These are phyloP conservation scores for Pisolithus microcarpus DNA, from an alignment of 768 basidiomycete genomes.

Conservation along the genomic window DNA sequence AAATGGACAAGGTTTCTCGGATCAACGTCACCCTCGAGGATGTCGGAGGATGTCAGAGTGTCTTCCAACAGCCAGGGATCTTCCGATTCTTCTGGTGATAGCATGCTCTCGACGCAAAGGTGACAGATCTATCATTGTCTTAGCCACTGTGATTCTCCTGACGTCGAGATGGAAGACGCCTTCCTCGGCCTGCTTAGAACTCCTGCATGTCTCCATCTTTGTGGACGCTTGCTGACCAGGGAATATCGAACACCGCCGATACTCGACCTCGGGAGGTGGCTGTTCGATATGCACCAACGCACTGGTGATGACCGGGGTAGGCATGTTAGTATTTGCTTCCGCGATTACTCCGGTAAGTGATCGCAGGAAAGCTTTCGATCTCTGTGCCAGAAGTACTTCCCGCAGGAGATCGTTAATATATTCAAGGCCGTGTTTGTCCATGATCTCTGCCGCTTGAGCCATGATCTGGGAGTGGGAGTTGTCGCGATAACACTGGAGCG, in stretches of 20 bases:
- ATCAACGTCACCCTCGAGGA: not conserved
- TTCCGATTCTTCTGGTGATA: too few relatives aligned
- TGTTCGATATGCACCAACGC: too few relatives aligned
- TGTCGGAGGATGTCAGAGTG: not conserved
- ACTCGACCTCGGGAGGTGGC: not conserved
- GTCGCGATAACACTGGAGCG: not conserved
- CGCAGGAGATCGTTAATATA: not conserved
- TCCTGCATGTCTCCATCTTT: not conserved
- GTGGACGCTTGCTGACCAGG: too few relatives aligned
- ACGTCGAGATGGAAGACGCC: conserved; percentile 26
- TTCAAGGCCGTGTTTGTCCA: not conserved
- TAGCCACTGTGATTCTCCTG: conserved; percentile 16
- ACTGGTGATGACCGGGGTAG: too few relatives aligned
- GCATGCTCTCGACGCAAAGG: conserved; percentile 1
- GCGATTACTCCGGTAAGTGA: conserved; percentile 22
- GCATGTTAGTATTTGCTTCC: conserved; percentile 26
- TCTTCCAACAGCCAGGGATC: not conserved
- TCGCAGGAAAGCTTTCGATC: conserved; percentile 13
- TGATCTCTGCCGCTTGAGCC: not conserved
- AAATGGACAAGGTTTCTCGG: not conserved
- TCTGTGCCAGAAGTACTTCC: not conserved
- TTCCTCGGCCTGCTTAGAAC: conserved; percentile 2
- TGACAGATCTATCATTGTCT: conserved; percentile 6
- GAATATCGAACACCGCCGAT: not conserved
- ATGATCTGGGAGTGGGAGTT: conserved; percentile 17